phyloP scores from a whole-genome alignment of 2,329 filamentous ascomycete genomes.

The Venturia pyrina region DNA sequence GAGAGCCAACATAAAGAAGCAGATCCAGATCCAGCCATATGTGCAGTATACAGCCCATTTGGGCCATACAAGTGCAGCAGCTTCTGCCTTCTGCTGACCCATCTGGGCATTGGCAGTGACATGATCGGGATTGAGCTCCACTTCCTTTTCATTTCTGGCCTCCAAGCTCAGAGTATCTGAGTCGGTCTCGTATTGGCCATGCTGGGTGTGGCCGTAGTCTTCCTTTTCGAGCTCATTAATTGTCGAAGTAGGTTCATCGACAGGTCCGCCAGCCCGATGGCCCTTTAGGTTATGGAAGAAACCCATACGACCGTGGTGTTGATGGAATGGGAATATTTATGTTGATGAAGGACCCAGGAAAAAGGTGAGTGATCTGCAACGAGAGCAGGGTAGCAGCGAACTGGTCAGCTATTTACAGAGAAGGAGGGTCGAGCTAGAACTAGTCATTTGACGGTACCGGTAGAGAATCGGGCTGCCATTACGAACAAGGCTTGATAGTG shows the following conservation, averaged over 20 bases:
- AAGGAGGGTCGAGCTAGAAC: neutral
- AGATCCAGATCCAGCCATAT: constrained; percentile 24
- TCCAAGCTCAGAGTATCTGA: constrained; percentile 20
- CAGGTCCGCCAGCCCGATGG: neutral
- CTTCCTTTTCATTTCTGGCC: constrained; percentile 22
- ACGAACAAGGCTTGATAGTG: neutral
- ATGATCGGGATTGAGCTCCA: constrained; percentile 20
- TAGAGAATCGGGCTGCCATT: neutral
- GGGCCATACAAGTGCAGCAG: constrained; percentile 22
- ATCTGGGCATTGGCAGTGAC: constrained; percentile 19
- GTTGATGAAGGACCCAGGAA: neutral
- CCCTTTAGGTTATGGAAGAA: neutral
- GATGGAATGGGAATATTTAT: no score
- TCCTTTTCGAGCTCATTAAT: neutral
- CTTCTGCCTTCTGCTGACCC: constrained; percentile 23
- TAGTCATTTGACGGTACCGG: no score
- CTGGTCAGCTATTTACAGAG: neutral
- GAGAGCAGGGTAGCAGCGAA: neutral
- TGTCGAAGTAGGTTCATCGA: neutral
- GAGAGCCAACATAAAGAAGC: constrained; percentile 28
- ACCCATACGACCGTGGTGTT: neutral
- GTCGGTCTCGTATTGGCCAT: constrained; percentile 12
- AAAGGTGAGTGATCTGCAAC: neutral
- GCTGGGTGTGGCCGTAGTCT: neutral
- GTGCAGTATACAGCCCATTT: constrained; percentile 19